Conservation (phyloP, 2,329 filamentous ascomycete species). For the Cadophora luteo-olivacea region DNA sequence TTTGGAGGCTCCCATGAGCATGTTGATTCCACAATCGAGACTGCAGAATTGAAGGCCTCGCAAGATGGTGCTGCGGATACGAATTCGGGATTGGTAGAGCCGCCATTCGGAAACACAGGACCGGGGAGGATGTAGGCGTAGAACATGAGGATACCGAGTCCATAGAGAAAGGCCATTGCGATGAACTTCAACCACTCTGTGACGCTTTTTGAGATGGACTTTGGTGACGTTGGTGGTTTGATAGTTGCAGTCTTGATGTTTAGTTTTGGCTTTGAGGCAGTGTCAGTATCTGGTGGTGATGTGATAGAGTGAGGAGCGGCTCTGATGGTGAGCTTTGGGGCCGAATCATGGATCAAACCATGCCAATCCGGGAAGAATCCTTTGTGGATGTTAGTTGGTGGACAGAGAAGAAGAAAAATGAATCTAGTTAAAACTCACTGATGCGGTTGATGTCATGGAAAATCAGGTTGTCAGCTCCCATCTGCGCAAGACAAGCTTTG, state of each 20-base stretch:
- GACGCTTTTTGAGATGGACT: too few relatives aligned
- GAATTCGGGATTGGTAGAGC: neutral
- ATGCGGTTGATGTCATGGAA: neutral
- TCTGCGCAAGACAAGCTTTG: neutral
- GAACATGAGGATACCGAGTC: neutral
- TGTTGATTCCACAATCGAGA: neutral
- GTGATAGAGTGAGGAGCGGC: neutral
- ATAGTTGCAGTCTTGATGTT: too few relatives aligned
- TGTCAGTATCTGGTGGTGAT: neutral
- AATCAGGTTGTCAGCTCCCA: neutral
- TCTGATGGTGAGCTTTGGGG: neutral
- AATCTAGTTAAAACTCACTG: neutral
- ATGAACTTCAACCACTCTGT: too few relatives aligned
- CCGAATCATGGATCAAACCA: neutral
- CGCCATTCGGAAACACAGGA: neutral
- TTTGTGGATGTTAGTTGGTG: neutral
- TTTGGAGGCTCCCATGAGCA: neutral
- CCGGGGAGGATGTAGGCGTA: neutral
- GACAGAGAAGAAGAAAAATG: neutral
- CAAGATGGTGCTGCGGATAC: neutral
- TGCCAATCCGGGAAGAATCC: neutral
- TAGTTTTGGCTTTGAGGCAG: too few relatives aligned
- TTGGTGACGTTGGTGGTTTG: too few relatives aligned
- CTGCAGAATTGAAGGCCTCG: neutral
- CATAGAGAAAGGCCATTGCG: too few relatives aligned